Conservation (phyloP, 1,139 yeast genomes). For the Suhomyces panamericanus region DNA sequence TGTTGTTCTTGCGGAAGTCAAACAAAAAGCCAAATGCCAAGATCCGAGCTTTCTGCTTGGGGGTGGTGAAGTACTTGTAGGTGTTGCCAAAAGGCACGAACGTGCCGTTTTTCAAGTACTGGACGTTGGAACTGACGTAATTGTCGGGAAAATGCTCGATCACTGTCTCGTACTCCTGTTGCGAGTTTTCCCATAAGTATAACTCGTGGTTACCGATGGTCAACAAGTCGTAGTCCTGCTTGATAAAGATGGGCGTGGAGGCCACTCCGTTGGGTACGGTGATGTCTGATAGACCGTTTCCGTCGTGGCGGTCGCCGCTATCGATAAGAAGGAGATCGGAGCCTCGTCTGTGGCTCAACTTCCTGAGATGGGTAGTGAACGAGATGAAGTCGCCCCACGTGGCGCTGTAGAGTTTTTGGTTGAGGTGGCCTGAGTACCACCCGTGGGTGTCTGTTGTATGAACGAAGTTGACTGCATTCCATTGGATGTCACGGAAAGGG, state of each 20-base stretch:
- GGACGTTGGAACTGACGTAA: slow-evolving; percentile 83
- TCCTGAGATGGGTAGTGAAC: slow-evolving; percentile 54
- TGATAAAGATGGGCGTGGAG: slow-evolving; percentile 62
- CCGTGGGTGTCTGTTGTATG: slow-evolving; percentile 97
- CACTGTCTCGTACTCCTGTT: slow-evolving; percentile 62
- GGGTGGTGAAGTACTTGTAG: slow-evolving; percentile 65
- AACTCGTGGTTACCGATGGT: slow-evolving; percentile 94
- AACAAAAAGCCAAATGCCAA: slow-evolving; percentile 80
- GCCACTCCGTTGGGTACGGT: slow-evolving; percentile 68
- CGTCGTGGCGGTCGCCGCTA: slow-evolving; percentile 94
- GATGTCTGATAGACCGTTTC: slow-evolving; percentile 85
- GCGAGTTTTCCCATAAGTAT: slow-evolving; percentile 66
- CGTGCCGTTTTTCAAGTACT: slow-evolving; percentile 50
- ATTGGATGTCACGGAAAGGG: slow-evolving; percentile 15
- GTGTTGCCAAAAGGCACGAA: slow-evolving; percentile 69
- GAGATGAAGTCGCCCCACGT: slow-evolving; percentile 94
- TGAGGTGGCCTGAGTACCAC: slow-evolving; percentile 87
- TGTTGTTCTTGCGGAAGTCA: slow-evolving; percentile 66
- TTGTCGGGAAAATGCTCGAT: slow-evolving; percentile 60
- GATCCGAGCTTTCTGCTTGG: slow-evolving; percentile 49
- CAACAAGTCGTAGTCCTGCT: slow-evolving; percentile 72
- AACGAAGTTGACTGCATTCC: slow-evolving; percentile 77
- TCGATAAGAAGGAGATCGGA: slow-evolving; percentile 76
- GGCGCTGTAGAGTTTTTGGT: slow-evolving; percentile 73
- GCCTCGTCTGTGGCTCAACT: slow-evolving; percentile 42